phyloP scores from a whole-genome alignment of 306 rosid genomes.

The Prunus fruticosa region DNA sequence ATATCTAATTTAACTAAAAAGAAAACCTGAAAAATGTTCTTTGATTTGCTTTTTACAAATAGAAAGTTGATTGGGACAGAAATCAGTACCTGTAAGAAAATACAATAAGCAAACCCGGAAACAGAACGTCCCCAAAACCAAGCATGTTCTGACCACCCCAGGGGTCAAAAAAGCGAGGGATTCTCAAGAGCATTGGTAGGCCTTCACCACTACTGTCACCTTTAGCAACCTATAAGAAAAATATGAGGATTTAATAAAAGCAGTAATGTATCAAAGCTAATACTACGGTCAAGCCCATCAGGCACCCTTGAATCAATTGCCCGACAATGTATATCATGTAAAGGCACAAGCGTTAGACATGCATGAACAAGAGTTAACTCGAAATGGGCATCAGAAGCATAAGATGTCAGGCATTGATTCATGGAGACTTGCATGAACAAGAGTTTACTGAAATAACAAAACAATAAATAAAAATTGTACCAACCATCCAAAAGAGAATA shows the following conservation, averaged over 20 bases:
- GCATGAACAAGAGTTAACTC: background rate
- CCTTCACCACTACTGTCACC: constrained; percentile 87
- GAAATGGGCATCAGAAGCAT: background rate
- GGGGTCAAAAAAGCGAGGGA: constrained; percentile 78
- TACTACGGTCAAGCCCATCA: background rate
- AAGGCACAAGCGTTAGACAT: background rate
- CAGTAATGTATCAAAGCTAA: background rate
- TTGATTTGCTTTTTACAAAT: background rate
- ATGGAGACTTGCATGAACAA: too few species aligned
- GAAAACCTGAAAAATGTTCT: background rate
- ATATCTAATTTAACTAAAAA: background rate
- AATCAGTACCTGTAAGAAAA: constrained; percentile 69
- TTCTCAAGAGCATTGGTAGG: constrained; percentile 89
- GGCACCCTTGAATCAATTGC: background rate
- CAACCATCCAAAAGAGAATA: background rate
- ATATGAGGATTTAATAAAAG: background rate
- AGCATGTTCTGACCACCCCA: constrained; percentile 96
- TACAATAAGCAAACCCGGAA: constrained; percentile 92
- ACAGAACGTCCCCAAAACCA: constrained; percentile 95
- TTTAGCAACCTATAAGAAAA: constrained; percentile 66
- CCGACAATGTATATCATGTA: background rate
- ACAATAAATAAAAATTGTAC: background rate
- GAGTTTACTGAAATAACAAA: background rate
- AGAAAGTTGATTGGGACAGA: background rate
- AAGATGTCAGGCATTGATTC: too few species aligned